A percentile compares a stretch with the other conserved stretches of the same genome.
Conservation (phyloP, 2,329 filamentous ascomycete genomes). For the Aspergillus ruber region DNA sequence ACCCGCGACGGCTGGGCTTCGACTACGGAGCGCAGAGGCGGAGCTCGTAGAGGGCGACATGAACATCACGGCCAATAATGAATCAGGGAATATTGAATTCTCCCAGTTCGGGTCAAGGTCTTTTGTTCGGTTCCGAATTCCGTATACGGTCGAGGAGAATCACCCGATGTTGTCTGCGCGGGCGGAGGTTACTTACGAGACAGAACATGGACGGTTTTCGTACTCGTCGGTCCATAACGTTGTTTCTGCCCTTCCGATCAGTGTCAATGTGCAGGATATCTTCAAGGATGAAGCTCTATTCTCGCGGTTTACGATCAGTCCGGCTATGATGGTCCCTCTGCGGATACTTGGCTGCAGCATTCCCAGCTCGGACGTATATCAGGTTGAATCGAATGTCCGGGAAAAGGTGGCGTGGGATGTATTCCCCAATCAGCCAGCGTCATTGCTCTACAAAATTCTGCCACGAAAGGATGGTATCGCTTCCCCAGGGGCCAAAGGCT, state of each 20-base stretch:
- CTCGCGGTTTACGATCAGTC: slow-evolving; percentile 85
- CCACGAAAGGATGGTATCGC: slow-evolving; percentile 13
- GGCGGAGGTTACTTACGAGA: slow-evolving; percentile 70
- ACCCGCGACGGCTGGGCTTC: slow-evolving; percentile 54
- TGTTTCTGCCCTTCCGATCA: slow-evolving; percentile 70
- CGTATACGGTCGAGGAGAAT: slow-evolving; percentile 78
- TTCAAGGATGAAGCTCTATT: slow-evolving; percentile 80
- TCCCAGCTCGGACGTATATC: slow-evolving; percentile 59
- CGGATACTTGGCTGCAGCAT: slow-evolving; percentile 67
- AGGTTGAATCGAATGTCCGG: slow-evolving; percentile 46
- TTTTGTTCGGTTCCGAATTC: slow-evolving; percentile 51
- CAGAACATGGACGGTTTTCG: slow-evolving; percentile 57
- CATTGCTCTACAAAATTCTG: slow-evolving; percentile 70
- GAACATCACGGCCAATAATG: slow-evolving; percentile 36
- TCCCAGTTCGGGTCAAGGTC: slow-evolving; percentile 22
- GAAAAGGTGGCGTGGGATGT: slow-evolving; percentile 50
- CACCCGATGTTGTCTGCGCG: slow-evolving; percentile 64
- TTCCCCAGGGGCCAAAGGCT: slow-evolving; percentile 20
- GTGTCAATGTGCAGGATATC: slow-evolving; percentile 93
- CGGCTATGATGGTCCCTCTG: slow-evolving; percentile 67
- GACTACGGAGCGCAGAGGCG: slow-evolving; percentile 50
- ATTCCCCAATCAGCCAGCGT: slow-evolving; percentile 75
- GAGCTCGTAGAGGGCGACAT: slow-evolving; percentile 38
- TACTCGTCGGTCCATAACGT: slow-evolving; percentile 59
- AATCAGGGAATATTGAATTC: slow-evolving; percentile 44